Conservation (phyloP, 257 asterid species). For the Nicotiana sylvestris region DNA sequence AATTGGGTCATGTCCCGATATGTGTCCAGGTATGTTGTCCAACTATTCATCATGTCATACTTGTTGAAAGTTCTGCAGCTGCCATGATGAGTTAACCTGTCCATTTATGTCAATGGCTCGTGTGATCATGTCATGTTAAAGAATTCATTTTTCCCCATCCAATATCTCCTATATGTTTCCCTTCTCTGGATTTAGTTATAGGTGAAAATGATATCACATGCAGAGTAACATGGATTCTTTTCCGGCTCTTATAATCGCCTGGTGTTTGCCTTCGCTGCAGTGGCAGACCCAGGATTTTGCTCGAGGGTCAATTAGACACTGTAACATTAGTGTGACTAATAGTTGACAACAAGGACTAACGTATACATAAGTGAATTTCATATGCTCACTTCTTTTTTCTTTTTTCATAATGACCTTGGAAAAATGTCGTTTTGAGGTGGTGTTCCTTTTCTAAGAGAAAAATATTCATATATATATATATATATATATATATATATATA, state of each 20-base stretch:
- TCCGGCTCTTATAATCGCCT: not conserved
- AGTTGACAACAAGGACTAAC: no score
- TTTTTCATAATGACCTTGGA: no score
- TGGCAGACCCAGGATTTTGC: no score
- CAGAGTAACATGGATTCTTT: not conserved
- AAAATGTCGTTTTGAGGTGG: no score
- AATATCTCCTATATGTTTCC: not conserved
- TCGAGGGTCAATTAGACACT: no score
- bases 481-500: no score
- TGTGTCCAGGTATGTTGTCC: slow-evolving; percentile 85
- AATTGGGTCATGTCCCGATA: slow-evolving; percentile 81
- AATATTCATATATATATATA: no score
- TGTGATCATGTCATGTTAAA: not conserved
- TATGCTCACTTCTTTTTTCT: no score
- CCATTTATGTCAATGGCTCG: not conserved
- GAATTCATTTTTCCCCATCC: not conserved
- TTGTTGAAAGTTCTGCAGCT: not conserved
- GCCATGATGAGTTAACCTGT: slow-evolving; percentile 17
- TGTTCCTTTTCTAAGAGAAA: no score
- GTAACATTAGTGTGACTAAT: no score
- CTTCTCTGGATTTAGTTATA: not conserved
- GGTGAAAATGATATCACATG: slow-evolving; percentile 5
- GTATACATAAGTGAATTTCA: no score
- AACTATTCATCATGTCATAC: slow-evolving; percentile 14
- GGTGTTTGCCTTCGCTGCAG: not conserved